Conservation (phyloP, 2,329 filamentous ascomycete species). For the Immersiporthe knoxdaviesiana region DNA sequence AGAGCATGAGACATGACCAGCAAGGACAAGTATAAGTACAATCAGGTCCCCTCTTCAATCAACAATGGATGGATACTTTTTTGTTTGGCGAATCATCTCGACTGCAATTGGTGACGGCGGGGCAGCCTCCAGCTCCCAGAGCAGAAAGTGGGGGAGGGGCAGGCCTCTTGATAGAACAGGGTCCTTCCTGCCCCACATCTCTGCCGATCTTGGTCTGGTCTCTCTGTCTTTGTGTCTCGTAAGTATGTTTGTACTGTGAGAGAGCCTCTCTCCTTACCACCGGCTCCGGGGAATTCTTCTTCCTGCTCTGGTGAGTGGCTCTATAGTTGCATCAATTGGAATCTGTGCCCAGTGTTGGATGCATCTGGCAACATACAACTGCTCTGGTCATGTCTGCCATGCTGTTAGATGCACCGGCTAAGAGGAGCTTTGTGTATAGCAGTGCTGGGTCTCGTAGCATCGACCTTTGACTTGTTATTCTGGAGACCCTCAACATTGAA, state of each 20-base stretch:
- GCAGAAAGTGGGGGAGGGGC: constrained; percentile 14
- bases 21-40: neutral
- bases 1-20: neutral
- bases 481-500: neutral
- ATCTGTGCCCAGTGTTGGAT: neutral
- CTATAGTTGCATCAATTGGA: neutral
- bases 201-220: constrained; percentile 7
- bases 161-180: neutral
- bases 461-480: too few relatives aligned
- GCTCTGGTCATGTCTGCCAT: neutral
- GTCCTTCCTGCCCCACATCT: neutral
- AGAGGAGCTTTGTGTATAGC: neutral
- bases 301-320: neutral
- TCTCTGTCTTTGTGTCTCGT: neutral
- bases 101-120: constrained; percentile 7
- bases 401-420: neutral
- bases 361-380: neutral
- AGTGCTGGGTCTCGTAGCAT: neutral
- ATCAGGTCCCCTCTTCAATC: neutral
- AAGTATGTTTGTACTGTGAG: too few relatives aligned
- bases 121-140: constrained; percentile 11
- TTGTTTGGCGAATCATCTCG: neutral
- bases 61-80: neutral
- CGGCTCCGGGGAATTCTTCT: too few relatives aligned
- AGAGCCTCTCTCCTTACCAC: too few relatives aligned